Conservation (phyloP, 495 filamentous ascomycete genomes). For the Talaromyces wortmannii region DNA sequence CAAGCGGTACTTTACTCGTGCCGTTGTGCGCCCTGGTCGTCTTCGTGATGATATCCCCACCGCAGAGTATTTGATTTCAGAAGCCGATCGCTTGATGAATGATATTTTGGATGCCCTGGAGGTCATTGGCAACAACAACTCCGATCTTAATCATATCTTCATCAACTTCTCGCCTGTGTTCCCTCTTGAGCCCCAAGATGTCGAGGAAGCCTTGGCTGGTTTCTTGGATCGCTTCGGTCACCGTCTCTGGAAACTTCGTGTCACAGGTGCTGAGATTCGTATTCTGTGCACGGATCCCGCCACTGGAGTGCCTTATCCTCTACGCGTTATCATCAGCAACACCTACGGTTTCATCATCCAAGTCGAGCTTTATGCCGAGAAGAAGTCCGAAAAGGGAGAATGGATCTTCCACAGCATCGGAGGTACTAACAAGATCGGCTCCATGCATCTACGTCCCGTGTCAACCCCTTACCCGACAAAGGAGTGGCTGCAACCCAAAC, state of each 20-base stretch:
- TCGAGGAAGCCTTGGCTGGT: conserved; percentile 88
- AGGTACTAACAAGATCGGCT: conserved; percentile 86
- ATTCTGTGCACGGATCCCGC: conserved; percentile 89
- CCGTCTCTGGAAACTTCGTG: conserved; percentile 91
- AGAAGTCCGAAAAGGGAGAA: conserved; percentile 93
- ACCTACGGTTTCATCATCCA: conserved; percentile 98
- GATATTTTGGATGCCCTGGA: conserved; percentile 96
- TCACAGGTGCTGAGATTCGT: conserved; percentile 95
- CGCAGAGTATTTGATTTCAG: conserved; percentile 94
- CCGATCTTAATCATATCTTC: conserved; percentile 99
- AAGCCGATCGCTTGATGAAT: conserved; percentile 92
- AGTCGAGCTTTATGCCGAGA: conserved; percentile 95
- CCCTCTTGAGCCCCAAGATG: conserved; percentile 81
- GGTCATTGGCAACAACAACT: conserved; percentile 98
- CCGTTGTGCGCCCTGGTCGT: conserved; percentile 84
- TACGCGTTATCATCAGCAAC: conserved; percentile 96
- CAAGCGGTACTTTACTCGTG: conserved; percentile 96
- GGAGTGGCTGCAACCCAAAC: conserved; percentile 97
- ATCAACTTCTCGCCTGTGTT: conserved; percentile 98
- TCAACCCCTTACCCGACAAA: conserved; percentile 93
- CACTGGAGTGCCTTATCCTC: conserved; percentile 81
- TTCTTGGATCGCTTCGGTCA: conserved; percentile 96
- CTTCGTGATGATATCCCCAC: conserved; percentile 96
- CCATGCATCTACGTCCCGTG: conserved; percentile 89
- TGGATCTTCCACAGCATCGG: conserved; percentile 99